phyloP scores from a whole-genome alignment of 768 basidiomycete species.

The Lactarius indigo region DNA sequence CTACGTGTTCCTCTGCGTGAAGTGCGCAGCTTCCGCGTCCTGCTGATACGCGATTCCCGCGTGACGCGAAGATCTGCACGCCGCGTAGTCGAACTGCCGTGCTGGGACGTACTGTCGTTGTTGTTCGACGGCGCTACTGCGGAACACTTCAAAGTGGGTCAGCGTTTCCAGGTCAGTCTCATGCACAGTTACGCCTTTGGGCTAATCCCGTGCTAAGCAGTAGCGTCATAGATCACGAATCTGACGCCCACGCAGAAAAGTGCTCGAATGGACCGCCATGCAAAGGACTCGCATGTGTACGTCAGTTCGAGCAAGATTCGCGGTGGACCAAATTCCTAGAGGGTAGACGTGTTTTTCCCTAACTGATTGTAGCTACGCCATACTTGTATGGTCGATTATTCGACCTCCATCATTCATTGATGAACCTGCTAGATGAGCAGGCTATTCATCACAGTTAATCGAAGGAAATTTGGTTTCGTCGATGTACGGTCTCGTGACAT shows the following conservation, averaged over 20 bases:
- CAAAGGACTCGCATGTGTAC: slow-evolving; percentile 59
- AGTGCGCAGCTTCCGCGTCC: slow-evolving; percentile 23
- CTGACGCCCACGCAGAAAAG: slow-evolving; percentile 61
- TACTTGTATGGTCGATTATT: background rate
- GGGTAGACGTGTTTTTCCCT: background rate
- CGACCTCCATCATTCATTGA: background rate
- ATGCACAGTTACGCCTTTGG: too few species aligned
- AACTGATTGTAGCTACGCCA: background rate
- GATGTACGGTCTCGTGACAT: too few species aligned
- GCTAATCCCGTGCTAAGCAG: background rate
- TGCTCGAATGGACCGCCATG: slow-evolving; percentile 61
- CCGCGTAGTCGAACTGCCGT: slow-evolving; percentile 22
- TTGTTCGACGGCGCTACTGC: slow-evolving; percentile 12
- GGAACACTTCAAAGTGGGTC: slow-evolving; percentile 21
- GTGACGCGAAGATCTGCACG: slow-evolving; percentile 13
- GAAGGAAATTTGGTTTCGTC: too few species aligned
- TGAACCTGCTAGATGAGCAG: background rate
- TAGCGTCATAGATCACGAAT: slow-evolving; percentile 53
- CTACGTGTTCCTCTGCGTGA: slow-evolving; percentile 24
- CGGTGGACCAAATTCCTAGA: slow-evolving; percentile 48
- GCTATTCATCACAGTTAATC: background rate
- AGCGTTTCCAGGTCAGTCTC: slow-evolving; percentile 21
- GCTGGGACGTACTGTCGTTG: slow-evolving; percentile 22
- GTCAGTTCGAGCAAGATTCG: slow-evolving; percentile 64
- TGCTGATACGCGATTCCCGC: slow-evolving; percentile 23